Evolutionary conservation across 768 basidiomycete species (phyloP).

Genomic region (Pulveroboletus sp.): DNA sequence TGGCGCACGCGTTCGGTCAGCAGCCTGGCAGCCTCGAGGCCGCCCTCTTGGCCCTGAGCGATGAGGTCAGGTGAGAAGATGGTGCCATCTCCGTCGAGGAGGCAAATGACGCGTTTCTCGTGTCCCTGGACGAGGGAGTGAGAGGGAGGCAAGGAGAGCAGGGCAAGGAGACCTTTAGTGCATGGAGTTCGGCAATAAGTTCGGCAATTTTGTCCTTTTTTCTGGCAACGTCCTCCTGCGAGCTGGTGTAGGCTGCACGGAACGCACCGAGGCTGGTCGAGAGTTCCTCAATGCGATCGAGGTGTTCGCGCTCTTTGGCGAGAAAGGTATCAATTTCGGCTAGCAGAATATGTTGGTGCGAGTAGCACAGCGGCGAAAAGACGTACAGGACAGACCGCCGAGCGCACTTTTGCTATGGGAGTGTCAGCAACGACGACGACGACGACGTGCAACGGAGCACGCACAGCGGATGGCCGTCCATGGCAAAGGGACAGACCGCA

Average conservation of each 20-base stretch:
- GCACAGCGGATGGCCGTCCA: slow-evolving; percentile 21
- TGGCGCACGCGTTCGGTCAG: slow-evolving; percentile 35
- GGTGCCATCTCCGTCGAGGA: slow-evolving; percentile 64
- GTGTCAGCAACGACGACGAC: not conserved
- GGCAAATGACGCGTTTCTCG: slow-evolving; percentile 39
- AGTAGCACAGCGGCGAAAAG: not conserved
- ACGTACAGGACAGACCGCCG: slow-evolving; percentile 8
- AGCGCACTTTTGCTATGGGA: slow-evolving; percentile 3
- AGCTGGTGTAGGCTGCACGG: slow-evolving; percentile 24
- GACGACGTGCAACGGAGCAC: not conserved
- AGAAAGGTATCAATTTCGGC: slow-evolving; percentile 30
- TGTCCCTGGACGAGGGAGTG: slow-evolving; percentile 12
- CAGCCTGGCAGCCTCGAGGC: slow-evolving; percentile 51
- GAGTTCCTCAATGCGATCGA: slow-evolving; percentile 20
- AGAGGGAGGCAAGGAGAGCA: not conserved
- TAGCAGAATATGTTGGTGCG: slow-evolving; percentile 3
- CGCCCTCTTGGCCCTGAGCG: slow-evolving; percentile 53
- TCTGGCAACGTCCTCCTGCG: slow-evolving; percentile 19
- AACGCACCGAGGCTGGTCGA: slow-evolving; percentile 25
- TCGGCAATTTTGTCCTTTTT: slow-evolving; percentile 8
- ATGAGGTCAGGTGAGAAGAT: slow-evolving; percentile 59
- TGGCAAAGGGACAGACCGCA: not conserved
- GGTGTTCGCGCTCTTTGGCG: slow-evolving; percentile 21
- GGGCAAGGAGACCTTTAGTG: slow-evolving; percentile 21
- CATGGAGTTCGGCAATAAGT: slow-evolving; percentile 26